These are phyloP conservation scores for Xylariaceae sp. DNA, from an alignment of 2,329 filamentous ascomycete genomes.

Conservation along the genomic window DNA sequence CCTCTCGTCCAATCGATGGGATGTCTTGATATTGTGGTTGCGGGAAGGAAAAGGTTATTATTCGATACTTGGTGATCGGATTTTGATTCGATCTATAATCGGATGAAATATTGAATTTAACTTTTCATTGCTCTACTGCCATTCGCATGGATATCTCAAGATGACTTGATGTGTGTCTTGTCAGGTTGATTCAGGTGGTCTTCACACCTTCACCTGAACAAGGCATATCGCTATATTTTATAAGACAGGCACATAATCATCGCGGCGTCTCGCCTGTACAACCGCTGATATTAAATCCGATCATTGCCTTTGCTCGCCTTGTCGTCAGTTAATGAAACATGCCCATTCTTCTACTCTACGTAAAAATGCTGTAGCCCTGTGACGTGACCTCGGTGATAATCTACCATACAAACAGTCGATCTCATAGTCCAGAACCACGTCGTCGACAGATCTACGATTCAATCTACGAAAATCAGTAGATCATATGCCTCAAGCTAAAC, in stretches of 20 bases:
- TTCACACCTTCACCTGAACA: background rate
- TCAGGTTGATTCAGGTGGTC: background rate
- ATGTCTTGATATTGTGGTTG: background rate
- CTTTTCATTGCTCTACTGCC: no score
- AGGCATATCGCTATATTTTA: background rate
- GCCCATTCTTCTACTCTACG: no score
- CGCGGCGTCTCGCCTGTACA: background rate
- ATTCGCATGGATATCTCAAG: no score
- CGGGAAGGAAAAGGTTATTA: background rate
- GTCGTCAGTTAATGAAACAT: background rate
- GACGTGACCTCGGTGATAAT: background rate
- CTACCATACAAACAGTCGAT: background rate
- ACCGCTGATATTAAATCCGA: background rate
- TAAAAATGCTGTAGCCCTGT: no score
- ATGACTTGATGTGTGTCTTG: background rate
- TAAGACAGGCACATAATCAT: background rate
- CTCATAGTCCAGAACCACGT: background rate
- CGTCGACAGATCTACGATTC: background rate
- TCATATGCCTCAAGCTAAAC: no score
- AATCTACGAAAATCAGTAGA: no score
- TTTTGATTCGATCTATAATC: no score
- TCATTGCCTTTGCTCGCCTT: background rate
- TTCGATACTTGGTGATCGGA: background rate
- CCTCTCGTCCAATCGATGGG: slow-evolving; percentile 6
- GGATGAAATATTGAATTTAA: no score